Percentiles rank a stretch among this genome's conserved stretches.
These are phyloP conservation scores for Rhododendron williamsianum DNA, from an alignment of 148 eudicot species.

Conservation along the genomic window DNA sequence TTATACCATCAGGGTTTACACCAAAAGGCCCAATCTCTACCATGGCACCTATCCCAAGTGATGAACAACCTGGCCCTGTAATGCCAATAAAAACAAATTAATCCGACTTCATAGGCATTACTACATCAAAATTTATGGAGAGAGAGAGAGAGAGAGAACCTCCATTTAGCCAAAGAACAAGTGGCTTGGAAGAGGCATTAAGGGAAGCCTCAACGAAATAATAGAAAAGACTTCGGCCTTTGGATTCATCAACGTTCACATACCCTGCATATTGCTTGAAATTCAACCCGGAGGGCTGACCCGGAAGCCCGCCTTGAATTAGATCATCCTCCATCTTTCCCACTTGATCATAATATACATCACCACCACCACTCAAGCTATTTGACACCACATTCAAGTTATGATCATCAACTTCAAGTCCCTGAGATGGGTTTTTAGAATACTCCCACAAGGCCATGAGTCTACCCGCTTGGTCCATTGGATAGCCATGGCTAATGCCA, in stretches of 20 bases:
- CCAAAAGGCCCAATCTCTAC: constrained; percentile 50
- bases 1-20: constrained; percentile 36
- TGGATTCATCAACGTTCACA: constrained; percentile 28
- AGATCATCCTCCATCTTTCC: constrained; percentile 30
- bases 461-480: constrained; percentile 17
- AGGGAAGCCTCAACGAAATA: constrained; percentile 35
- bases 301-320: constrained; percentile 29
- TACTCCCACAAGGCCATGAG: constrained; percentile 14
- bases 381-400: background rate
- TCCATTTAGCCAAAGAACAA: constrained; percentile 54
- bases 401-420: background rate
- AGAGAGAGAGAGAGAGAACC: constrained; percentile 15
- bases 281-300: constrained; percentile 27
- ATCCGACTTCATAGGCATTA: background rate
- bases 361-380: background rate
- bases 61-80: constrained; percentile 54
- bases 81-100: background rate
- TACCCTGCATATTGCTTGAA: constrained; percentile 48
- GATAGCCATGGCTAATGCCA: constrained; percentile 7
- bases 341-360: background rate
- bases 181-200: constrained; percentile 33
- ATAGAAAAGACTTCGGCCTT: constrained; percentile 39
- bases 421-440: constrained; percentile 6
- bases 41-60: constrained; percentile 46
- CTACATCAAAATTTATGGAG: background rate